These are phyloP conservation scores for Nemophila menziesii DNA, from an alignment of 257 asterid species.

Conservation along the genomic window DNA sequence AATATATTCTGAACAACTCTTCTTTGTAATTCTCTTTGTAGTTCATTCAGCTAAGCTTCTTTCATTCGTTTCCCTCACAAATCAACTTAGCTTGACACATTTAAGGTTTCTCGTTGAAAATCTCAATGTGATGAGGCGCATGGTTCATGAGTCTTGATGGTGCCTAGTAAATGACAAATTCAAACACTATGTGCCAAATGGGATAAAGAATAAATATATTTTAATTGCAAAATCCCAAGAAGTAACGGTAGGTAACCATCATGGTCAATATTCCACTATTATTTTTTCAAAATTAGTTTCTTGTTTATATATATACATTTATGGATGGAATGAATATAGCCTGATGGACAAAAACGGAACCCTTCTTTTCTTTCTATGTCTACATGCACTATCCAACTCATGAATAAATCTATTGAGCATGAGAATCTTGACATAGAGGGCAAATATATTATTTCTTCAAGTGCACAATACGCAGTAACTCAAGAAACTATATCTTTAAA, in stretches of 20 bases:
- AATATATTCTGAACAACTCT: no score
- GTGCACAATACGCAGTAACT: not conserved
- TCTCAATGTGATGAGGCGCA: not conserved
- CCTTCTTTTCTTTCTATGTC: slow-evolving; percentile 4
- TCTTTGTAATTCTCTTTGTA: no score
- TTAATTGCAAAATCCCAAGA: no score
- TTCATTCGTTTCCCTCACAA: no score
- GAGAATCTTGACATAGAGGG: slow-evolving; percentile 5
- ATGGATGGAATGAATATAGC: slow-evolving; percentile 4
- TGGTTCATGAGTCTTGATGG: not conserved
- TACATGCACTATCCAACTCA: slow-evolving; percentile 7
- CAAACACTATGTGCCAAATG: not conserved
- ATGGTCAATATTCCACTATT: slow-evolving; percentile 1
- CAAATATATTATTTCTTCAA: not conserved
- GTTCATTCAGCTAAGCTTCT: no score
- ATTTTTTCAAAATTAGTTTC: slow-evolving; percentile 2
- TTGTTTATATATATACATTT: no score
- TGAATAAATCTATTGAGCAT: not conserved
- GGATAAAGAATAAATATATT: not conserved
- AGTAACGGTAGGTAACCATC: slow-evolving; percentile 12
- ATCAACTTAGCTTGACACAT: no score
- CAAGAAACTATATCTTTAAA: no score
- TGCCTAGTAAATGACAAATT: not conserved
- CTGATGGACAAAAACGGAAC: slow-evolving; percentile 7
- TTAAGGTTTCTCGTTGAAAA: no score